phyloP scores from a whole-genome alignment of 257 asterid genomes.

The Knoxia roxburghii region DNA sequence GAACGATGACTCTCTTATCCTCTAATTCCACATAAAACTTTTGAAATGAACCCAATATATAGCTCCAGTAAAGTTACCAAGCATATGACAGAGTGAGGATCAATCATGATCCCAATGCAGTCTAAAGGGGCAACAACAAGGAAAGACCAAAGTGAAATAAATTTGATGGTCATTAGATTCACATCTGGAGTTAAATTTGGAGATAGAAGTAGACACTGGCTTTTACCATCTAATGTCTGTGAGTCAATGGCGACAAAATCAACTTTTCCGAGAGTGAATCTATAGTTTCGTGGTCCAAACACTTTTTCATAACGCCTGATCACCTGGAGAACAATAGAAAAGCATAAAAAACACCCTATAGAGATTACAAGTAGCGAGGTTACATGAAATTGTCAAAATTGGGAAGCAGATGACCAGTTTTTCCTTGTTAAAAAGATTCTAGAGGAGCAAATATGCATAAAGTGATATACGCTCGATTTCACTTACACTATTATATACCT shows the following conservation, averaged over 20 bases:
- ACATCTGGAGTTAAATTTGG: not conserved
- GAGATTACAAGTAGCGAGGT: not conserved
- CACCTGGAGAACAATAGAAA: slow-evolving; percentile 38
- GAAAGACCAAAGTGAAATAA: not conserved
- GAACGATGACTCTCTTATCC: not conserved
- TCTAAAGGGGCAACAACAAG: not conserved
- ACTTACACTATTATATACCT: not conserved
- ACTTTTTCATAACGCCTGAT: slow-evolving; percentile 64
- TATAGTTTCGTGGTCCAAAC: slow-evolving; percentile 78
- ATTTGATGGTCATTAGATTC: not conserved
- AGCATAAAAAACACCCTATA: slow-evolving; percentile 7
- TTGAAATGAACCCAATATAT: not conserved
- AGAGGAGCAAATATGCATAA: not conserved
- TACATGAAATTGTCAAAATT: not conserved
- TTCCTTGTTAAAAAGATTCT: not conserved
- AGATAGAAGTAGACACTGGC: not conserved
- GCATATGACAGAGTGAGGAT: not conserved
- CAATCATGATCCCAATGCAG: not conserved
- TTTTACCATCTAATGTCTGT: slow-evolving; percentile 83
- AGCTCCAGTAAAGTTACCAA: not conserved
- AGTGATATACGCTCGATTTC: too few species aligned
- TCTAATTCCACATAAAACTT: not conserved
- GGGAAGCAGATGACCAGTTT: not conserved
- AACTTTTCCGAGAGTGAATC: slow-evolving; percentile 60
- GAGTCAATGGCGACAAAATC: slow-evolving; percentile 79